Evolutionary conservation across 2,329 filamentous ascomycete species (phyloP).

Genomic region (Didymellaceae sp.): DNA sequence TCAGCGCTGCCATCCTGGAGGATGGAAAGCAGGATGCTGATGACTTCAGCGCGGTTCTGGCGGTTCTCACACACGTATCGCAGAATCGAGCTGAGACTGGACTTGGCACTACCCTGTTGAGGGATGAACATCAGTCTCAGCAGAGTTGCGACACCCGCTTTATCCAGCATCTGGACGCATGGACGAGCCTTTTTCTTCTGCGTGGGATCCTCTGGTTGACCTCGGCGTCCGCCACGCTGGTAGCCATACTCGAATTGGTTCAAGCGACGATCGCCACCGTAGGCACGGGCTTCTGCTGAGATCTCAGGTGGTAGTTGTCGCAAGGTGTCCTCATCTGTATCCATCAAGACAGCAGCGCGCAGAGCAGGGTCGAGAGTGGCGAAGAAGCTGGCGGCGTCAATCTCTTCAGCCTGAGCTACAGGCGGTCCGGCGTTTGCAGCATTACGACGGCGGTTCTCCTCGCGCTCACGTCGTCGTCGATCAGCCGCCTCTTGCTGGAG

Average conservation of each 20-base stretch:
- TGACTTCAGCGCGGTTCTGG: constrained; percentile 92
- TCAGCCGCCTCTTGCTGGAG: constrained; percentile 89
- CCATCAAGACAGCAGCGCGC: constrained; percentile 84
- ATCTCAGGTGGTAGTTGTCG: constrained; percentile 84
- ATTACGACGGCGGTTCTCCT: constrained; percentile 75
- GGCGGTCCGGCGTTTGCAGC: constrained; percentile 56
- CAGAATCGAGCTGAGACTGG: constrained; percentile 84
- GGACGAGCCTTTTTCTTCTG: constrained; percentile 74
- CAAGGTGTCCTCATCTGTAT: constrained; percentile 88
- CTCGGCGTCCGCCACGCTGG: constrained; percentile 44
- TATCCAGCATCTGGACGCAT: constrained; percentile 96
- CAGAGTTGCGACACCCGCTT: constrained; percentile 92
- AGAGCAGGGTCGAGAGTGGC: constrained; percentile 86
- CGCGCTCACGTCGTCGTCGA: constrained; percentile 84
- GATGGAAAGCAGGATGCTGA: constrained; percentile 90
- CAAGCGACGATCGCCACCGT: constrained; percentile 63
- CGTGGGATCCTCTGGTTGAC: constrained; percentile 54
- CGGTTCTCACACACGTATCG: constrained; percentile 93
- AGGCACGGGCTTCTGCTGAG: constrained; percentile 81
- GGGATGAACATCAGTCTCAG: constrained; percentile 98
- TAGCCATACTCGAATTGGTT: constrained; percentile 57
- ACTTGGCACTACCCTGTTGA: constrained; percentile 84
- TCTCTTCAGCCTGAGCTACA: constrained; percentile 66
- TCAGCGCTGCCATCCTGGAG: constrained; percentile 95
- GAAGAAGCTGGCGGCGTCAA: constrained; percentile 92